phyloP scores from a whole-genome alignment of 2,329 filamentous ascomycete genomes.

The Sporothrix pseudoabietina region DNA sequence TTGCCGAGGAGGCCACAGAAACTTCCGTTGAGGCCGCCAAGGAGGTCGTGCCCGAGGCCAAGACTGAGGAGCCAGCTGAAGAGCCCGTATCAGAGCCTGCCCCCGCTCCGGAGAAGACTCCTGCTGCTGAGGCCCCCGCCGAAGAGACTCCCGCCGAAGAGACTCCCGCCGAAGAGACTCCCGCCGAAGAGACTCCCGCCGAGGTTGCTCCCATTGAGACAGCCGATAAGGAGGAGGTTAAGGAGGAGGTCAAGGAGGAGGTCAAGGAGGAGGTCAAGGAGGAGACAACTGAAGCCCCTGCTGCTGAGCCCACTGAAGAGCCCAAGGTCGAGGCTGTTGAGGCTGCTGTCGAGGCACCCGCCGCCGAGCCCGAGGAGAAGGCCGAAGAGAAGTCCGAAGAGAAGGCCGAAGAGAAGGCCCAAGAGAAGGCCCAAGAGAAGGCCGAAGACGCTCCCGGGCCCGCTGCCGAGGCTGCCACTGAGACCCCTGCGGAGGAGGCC shows the following conservation, averaged over 20 bases:
- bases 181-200: background rate
- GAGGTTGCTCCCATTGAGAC: background rate
- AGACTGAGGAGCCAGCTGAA: background rate
- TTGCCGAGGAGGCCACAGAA: background rate
- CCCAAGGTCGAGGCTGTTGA: background rate
- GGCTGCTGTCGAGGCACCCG: background rate
- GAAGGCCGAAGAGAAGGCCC: too few species aligned
- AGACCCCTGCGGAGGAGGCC: background rate
- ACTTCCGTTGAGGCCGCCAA: background rate
- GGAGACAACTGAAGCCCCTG: background rate
- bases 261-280: background rate
- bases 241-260: background rate
- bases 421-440: background rate
- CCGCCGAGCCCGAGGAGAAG: background rate
- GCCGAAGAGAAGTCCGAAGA: constrained; percentile 1
- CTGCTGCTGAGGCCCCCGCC: background rate
- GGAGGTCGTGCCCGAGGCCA: constrained; percentile 20
- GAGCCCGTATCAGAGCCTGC: background rate
- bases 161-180: background rate
- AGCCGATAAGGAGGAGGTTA: background rate
- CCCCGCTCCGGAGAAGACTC: background rate
- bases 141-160: background rate
- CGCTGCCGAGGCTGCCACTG: background rate
- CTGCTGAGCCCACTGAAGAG: background rate
- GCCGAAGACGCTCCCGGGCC: background rate